Evolutionary conservation across 352 stramenopile species (phyloP).

Genomic region (Blastocystis sp.): DNA sequence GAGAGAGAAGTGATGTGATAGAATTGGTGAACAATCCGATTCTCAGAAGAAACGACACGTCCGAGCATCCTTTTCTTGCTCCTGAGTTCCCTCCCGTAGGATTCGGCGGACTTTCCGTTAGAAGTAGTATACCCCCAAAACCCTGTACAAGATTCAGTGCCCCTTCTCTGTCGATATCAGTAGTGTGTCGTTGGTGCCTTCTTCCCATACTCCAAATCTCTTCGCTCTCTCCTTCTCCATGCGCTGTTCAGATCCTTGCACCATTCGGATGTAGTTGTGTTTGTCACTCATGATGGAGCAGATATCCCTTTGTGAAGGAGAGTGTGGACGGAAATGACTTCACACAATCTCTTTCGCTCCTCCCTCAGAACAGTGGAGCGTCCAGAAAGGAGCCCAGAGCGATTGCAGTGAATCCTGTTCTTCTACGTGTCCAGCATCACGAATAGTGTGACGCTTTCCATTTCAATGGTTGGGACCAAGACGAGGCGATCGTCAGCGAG

Average conservation of each 20-base stretch:
- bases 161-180: conserved; percentile 2
- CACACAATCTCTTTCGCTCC: not conserved
- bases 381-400: not conserved
- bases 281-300: not conserved
- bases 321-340: not conserved
- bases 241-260: not conserved
- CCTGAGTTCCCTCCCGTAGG: conserved; percentile 12
- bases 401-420: conserved; percentile 4
- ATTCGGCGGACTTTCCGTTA: not conserved
- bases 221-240: conserved; percentile 3
- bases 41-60: not conserved
- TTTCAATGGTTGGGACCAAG: conserved; percentile 18
- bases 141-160: conserved; percentile 56
- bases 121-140: conserved; percentile 54
- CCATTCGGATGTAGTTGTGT: conserved; percentile 1
- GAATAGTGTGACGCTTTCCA: conserved; percentile 2
- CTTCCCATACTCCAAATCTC: not conserved
- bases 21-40: not conserved
- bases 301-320: conserved; percentile 31
- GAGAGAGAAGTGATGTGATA: not conserved
- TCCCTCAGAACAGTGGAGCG: not conserved
- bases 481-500: not conserved
- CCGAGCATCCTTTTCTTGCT: conserved; percentile 1
- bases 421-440: not conserved
- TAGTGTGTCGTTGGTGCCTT: not conserved